Evolutionary conservation across 306 rosid species (phyloP), one percentile per base, ranked within the genome.

Genomic region (Medicago truncatula): DNA sequence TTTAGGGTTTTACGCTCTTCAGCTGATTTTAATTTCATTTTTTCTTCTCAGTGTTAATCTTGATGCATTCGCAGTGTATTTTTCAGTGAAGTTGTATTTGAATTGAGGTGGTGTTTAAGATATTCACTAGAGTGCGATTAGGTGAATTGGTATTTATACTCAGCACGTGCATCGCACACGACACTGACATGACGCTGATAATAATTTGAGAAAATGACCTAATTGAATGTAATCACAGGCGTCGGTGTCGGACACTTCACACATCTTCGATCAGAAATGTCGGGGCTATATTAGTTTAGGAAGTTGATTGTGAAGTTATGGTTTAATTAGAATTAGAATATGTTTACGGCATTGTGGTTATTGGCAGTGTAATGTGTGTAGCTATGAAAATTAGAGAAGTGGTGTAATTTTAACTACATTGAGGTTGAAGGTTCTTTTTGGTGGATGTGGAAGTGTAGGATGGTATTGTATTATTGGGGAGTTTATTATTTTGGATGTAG

Each of bases 1-100:
- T 34, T 61, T 78, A 78, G 91, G 80, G 80, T 81, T 76, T 72
- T 59, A 1, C 52, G 12, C 38, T 47, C 41, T 34, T 60, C 0
- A 17, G 12, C 47, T 43, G 11, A 61, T 65, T 65, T 41, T 53
- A 25, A 2, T 71, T 49, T 75, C 20, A n/a, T 18, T 18, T 60
- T 61, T 61, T 65, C 12, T 67, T 47, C 5, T n/a, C 17, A 25
- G 2, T 60, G 67, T 36, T 36, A 36, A 16, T 1, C 34, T 12
- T 6, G 31, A 40, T 65, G 10, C 9, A 64, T 65, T 65, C 2
- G 11, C 59, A 53, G 44, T 9, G 14, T 14, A 28, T 25, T 58
- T 23, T 12, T 23, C 11, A 59, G 65, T 2, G 4, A n/a, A 43
- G 56, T 23, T 50, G 13, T 60, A 73, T 31, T 78, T 59, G 65